Percentiles rank a stretch among this genome's conserved stretches.
phyloP scores from a whole-genome alignment of 108 stramenopile species.

The Skeletonema menzelii region DNA sequence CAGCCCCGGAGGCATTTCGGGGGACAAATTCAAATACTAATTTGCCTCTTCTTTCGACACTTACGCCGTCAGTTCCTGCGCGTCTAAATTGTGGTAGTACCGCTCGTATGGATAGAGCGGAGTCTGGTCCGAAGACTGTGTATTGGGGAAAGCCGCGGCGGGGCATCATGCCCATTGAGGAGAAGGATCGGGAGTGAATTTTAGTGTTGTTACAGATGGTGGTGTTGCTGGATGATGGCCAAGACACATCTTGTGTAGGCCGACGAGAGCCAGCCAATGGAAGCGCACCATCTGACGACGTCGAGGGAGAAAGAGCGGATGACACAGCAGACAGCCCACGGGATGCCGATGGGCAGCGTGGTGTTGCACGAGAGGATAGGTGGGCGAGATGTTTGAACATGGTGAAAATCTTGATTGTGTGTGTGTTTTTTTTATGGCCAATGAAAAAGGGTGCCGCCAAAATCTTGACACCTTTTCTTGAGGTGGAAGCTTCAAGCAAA shows the following conservation, averaged over 20 bases:
- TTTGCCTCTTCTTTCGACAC: conserved; percentile 49
- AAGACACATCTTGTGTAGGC: neutral
- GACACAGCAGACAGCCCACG: neutral
- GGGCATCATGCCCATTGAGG: conserved; percentile 22
- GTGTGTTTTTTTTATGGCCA: too few relatives aligned
- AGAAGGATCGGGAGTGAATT: conserved; percentile 9
- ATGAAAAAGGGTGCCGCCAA: neutral
- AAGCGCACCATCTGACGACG: neutral
- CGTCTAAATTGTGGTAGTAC: conserved; percentile 55
- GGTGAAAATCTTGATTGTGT: neutral
- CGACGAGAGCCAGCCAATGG: neutral
- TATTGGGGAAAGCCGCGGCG: conserved; percentile 60
- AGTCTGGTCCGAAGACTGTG: conserved; percentile 47
- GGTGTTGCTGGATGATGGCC: neutral
- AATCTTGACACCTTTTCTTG: neutral
- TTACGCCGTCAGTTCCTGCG: conserved; percentile 26
- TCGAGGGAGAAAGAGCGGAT: neutral
- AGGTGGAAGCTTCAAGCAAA: too few relatives aligned
- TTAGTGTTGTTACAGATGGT: neutral
- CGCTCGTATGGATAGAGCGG: conserved; percentile 49
- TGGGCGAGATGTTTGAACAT: neutral
- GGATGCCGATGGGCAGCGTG: neutral
- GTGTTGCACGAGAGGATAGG: neutral
- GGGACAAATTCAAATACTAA: conserved; percentile 59
- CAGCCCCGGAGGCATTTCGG: conserved; percentile 26